Evolutionary conservation across 2,329 filamentous ascomycete genomes (phyloP).

Genomic region (Aphanocladium album): DNA sequence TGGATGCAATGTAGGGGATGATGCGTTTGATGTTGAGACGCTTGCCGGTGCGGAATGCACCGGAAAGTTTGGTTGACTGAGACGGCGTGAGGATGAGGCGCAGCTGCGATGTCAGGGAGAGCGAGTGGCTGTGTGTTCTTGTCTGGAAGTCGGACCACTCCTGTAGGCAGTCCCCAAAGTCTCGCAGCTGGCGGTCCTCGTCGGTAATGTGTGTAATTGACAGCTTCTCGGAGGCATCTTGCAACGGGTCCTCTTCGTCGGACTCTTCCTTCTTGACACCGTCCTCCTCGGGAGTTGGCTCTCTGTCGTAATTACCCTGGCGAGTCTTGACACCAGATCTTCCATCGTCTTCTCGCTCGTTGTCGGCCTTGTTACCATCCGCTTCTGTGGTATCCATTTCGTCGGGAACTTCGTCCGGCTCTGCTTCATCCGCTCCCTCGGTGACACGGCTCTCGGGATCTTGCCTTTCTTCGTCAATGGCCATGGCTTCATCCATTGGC

Average conservation of each 20-base stretch:
- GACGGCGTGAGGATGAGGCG: conserved; percentile 93
- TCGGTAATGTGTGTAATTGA: conserved; percentile 66
- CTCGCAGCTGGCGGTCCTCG: conserved; percentile 37
- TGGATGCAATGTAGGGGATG: conserved; percentile 97
- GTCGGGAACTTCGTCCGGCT: conserved; percentile 40
- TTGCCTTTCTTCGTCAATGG: conserved; percentile 66
- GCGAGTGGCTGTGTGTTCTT: conserved; percentile 77
- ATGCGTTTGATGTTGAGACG: conserved; percentile 99
- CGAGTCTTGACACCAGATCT: conserved; percentile 56
- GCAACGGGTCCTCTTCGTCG: conserved; percentile 41
- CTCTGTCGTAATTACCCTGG: conserved; percentile 53
- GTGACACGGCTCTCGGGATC: conserved; percentile 43
- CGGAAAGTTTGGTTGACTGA: conserved; percentile 90
- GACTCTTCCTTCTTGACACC: conserved; percentile 39
- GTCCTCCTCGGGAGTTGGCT: conserved; percentile 38
- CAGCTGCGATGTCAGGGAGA: conserved; percentile 88
- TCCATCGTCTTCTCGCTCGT: conserved; percentile 48
- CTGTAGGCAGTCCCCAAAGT: conserved; percentile 55
- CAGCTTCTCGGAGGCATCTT: conserved; percentile 58
- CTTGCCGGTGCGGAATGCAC: conserved; percentile 95
- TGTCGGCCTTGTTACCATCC: conserved; percentile 30
- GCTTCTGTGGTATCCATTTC: conserved; percentile 38
- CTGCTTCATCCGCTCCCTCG: conserved; percentile 44
- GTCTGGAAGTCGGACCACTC: conserved; percentile 84
- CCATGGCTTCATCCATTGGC: conserved; percentile 83